A percentile compares a stretch with the other conserved stretches of the same genome.
These are phyloP conservation scores for Eurotiales sp. DNA, from an alignment of 2,329 filamentous ascomycete species.

Conservation along the genomic window DNA sequence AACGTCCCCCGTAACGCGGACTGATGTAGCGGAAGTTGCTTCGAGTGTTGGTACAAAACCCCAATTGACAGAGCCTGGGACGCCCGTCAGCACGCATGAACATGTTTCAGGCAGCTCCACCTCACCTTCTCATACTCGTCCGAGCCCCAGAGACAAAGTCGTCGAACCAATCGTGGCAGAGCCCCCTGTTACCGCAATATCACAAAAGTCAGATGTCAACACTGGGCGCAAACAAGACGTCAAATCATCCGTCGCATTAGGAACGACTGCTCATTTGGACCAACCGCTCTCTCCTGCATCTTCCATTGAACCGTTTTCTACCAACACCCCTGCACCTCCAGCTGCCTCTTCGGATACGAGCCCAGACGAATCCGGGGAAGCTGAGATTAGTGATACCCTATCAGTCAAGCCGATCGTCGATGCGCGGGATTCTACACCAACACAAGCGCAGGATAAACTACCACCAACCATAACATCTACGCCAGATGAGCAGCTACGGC, in stretches of 20 bases:
- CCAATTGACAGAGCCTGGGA: slow-evolving; percentile 19
- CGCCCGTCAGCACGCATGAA: slow-evolving; percentile 22
- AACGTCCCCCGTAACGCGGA: slow-evolving; percentile 10
- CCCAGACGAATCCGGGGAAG: slow-evolving; percentile 59
- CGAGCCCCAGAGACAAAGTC: slow-evolving; percentile 15
- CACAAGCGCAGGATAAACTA: slow-evolving; percentile 22
- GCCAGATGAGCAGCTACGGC: slow-evolving; percentile 57
- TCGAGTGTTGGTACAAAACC: slow-evolving; percentile 2
- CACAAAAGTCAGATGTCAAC: slow-evolving; percentile 12
- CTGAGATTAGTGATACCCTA: slow-evolving; percentile 41
- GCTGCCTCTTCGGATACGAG: slow-evolving; percentile 71
- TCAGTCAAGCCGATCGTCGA: slow-evolving; percentile 14
- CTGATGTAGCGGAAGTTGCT: slow-evolving; percentile 1
- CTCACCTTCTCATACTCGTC: slow-evolving; percentile 20
- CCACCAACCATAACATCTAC: slow-evolving; percentile 42
- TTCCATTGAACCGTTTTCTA: slow-evolving; percentile 65
- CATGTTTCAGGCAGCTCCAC: slow-evolving; percentile 20
- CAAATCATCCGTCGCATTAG: slow-evolving; percentile 26
- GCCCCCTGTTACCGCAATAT: slow-evolving; percentile 16
- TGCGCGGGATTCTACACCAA: slow-evolving; percentile 21
- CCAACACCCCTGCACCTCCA: slow-evolving; percentile 66
- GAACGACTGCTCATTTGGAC: slow-evolving; percentile 26
- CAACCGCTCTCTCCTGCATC: slow-evolving; percentile 55
- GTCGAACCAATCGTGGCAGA: neutral
- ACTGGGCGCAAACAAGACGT: slow-evolving; percentile 26